Percentiles rank a stretch among this genome's conserved stretches.
Evolutionary conservation across 805 yeast genomes (phyloP).

Genomic region (Candida maesae): DNA sequence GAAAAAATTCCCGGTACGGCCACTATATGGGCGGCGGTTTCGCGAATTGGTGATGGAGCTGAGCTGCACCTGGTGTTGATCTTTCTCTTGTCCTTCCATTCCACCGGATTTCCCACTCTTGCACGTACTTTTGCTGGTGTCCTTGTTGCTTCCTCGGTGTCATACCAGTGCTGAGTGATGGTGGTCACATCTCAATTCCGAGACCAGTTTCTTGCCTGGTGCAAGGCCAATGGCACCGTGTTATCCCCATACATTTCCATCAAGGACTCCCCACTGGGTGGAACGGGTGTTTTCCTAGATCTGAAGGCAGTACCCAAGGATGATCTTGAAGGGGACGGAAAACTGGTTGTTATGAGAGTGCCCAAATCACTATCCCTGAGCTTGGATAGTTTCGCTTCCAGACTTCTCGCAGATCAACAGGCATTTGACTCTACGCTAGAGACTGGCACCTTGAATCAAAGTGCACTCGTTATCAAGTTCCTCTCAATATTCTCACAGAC

Average conservation of each 20-base stretch:
- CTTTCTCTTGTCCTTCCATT: no score
- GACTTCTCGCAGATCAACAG: conserved; percentile 16
- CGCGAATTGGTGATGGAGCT: no score
- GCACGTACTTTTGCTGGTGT: no score
- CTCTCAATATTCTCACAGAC: conserved; percentile 16
- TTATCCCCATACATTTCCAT: conserved; percentile 16
- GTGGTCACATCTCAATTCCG: conserved; percentile 6
- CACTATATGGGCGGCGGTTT: no score
- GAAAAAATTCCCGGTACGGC: neutral
- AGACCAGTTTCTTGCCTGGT: conserved; percentile 19
- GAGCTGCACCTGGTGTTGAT: no score
- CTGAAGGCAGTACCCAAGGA: neutral
- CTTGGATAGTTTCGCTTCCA: conserved; percentile 28
- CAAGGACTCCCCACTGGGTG: conserved; percentile 29
- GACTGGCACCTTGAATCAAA: conserved; percentile 14
- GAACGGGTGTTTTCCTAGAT: conserved; percentile 35
- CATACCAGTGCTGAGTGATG: no score
- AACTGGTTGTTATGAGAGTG: conserved; percentile 36
- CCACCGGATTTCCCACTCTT: no score
- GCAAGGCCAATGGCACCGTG: conserved; percentile 5
- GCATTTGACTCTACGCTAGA: conserved; percentile 15
- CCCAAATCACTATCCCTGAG: conserved; percentile 32
- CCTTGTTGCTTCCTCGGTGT: no score
- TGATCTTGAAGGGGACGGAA: conserved; percentile 5
- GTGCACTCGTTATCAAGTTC: conserved; percentile 19